These are phyloP conservation scores for Byssothecium circinans DNA, from an alignment of 2,329 filamentous ascomycete species.

Conservation along the genomic window DNA sequence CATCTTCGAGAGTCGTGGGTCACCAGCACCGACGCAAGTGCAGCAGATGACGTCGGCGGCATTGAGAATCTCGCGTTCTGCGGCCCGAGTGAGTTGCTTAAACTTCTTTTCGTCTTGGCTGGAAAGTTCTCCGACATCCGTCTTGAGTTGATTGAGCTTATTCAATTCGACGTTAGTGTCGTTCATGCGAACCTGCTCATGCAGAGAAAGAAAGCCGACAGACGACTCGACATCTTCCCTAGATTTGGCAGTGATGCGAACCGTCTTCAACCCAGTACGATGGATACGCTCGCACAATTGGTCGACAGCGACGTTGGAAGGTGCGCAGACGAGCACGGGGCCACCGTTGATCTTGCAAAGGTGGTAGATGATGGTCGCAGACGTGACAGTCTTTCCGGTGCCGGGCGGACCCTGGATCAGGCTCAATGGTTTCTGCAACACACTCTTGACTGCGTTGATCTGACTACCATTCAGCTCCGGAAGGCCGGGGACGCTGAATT, in stretches of 20 bases:
- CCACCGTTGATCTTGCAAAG: conserved; percentile 92
- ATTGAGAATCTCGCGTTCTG: conserved; percentile 90
- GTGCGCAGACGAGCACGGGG: conserved; percentile 93
- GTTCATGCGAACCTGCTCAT: conserved; percentile 96
- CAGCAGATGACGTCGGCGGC: conserved; percentile 99
- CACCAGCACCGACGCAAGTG: conserved; percentile 95
- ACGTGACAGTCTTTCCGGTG: conserved; percentile 98
- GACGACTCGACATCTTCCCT: conserved; percentile 99
- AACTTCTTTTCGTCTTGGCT: conserved; percentile 98
- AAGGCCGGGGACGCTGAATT: conserved; percentile 91
- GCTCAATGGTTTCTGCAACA: conserved; percentile 88
- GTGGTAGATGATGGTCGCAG: conserved; percentile 97
- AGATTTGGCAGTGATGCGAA: conserved; percentile 97
- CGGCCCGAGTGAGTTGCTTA: conserved; percentile 90
- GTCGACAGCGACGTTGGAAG: conserved; percentile 97
- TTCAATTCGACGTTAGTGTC: conserved; percentile 92
- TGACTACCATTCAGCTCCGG: conserved; percentile 95
- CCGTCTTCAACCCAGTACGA: conserved; percentile 90
- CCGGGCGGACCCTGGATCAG: conserved; percentile 96
- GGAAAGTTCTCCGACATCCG: conserved; percentile 84
- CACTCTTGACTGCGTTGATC: conserved; percentile 93
- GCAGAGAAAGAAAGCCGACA: conserved; percentile 90
- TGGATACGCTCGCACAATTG: conserved; percentile 98
- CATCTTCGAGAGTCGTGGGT: conserved; percentile 92
- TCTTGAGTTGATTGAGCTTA: conserved; percentile 92